Evolutionary conservation across 2,329 filamentous ascomycete genomes (phyloP).

Genomic region (Verticillium nubilum): DNA sequence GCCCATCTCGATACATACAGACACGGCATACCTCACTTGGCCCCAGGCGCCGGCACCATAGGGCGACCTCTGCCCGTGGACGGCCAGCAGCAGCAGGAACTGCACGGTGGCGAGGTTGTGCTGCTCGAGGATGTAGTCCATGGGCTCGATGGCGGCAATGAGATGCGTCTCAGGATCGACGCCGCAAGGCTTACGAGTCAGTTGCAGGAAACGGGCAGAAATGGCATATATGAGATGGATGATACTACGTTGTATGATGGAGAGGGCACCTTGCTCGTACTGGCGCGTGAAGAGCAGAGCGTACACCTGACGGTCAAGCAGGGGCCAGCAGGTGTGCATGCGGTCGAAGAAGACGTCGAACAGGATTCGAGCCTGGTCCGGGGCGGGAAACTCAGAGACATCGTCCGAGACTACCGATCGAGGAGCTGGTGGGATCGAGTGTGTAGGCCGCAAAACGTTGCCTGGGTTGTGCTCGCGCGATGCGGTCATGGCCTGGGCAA

Average conservation of each 20-base stretch:
- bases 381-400: constrained; percentile 12
- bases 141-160: constrained; percentile 20
- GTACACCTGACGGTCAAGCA: constrained; percentile 17
- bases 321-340: constrained; percentile 19
- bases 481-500: constrained; percentile 1
- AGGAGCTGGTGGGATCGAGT: neutral
- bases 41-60: constrained; percentile 28
- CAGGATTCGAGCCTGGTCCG: constrained; percentile 11
- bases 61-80: constrained; percentile 26
- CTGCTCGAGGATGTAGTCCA: constrained; percentile 25
- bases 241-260: constrained; percentile 17
- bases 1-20: constrained; percentile 24
- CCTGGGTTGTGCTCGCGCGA: neutral
- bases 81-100: constrained; percentile 23
- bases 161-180: constrained; percentile 22
- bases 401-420: constrained; percentile 7
- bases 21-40: constrained; percentile 23
- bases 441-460: neutral
- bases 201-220: constrained; percentile 17
- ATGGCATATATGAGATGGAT: constrained; percentile 20
- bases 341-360: constrained; percentile 20
- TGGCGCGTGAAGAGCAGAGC: constrained; percentile 13
- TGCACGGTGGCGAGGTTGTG: constrained; percentile 25
- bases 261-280: constrained; percentile 11
- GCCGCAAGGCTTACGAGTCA: constrained; percentile 16